phyloP scores from a whole-genome alignment of 2,329 filamentous ascomycete genomes.

The Alternaria alternata region DNA sequence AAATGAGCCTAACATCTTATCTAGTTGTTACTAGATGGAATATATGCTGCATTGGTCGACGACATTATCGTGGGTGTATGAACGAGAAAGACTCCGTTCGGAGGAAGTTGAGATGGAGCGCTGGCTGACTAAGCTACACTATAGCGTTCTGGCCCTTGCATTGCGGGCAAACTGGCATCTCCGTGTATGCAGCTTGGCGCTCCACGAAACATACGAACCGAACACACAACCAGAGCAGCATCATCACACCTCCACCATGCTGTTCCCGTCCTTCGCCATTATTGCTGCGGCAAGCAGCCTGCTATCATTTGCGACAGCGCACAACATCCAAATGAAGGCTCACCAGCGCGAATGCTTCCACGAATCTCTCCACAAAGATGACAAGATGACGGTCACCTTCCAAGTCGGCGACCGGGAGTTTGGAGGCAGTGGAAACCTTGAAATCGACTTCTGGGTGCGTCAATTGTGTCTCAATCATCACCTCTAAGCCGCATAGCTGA shows the following conservation, averaged over 20 bases:
- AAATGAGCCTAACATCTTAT: too few relatives aligned
- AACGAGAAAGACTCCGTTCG: not conserved
- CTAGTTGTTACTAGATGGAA: not conserved
- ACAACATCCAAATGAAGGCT: constrained; percentile 95
- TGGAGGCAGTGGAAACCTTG: constrained; percentile 90
- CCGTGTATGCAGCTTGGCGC: constrained; percentile 27
- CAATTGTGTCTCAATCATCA: constrained; percentile 2
- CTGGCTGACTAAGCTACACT: constrained; percentile 6
- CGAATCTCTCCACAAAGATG: constrained; percentile 88
- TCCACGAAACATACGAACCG: constrained; percentile 11
- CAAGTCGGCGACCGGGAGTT: constrained; percentile 98
- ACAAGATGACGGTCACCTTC: constrained; percentile 98
- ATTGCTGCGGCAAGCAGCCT: constrained; percentile 62
- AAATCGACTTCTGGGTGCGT: constrained; percentile 96
- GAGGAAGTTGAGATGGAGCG: not conserved
- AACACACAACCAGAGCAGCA: constrained; percentile 21
- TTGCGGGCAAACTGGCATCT: constrained; percentile 47
- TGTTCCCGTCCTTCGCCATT: constrained; percentile 48
- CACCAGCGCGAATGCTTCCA: constrained; percentile 98
- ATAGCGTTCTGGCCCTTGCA: constrained; percentile 21
- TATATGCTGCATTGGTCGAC: not conserved
- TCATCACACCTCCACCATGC: constrained; percentile 38
- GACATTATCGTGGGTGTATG: not conserved
- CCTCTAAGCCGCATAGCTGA: constrained; percentile 16
- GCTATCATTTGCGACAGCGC: constrained; percentile 73